Percentiles rank a stretch among this genome's conserved stretches.
phyloP scores from a whole-genome alignment of 1,284 basidiomycete species.

The Pseudomicrostroma phylloplanum region DNA sequence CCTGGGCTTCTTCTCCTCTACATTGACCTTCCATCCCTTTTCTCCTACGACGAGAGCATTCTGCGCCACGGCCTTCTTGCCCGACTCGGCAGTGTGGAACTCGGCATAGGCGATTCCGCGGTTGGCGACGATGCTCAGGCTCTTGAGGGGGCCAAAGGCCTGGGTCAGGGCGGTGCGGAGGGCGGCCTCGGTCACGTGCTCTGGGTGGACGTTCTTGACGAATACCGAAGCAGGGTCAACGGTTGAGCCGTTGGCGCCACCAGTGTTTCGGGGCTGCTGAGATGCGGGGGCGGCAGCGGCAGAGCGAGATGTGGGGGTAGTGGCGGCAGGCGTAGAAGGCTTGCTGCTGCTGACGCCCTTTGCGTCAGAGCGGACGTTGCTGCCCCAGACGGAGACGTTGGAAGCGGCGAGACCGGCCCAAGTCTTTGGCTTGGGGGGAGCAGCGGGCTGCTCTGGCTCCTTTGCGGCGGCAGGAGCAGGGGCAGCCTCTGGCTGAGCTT shows the following conservation, averaged over 20 bases:
- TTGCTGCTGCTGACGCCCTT: constrained; percentile 19
- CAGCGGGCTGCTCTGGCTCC: constrained; percentile 17
- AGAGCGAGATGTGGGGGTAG: neutral
- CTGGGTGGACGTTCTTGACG: constrained; percentile 55
- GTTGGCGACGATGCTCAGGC: constrained; percentile 75
- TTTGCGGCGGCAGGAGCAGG: constrained; percentile 43
- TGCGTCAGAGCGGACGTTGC: constrained; percentile 36
- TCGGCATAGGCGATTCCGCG: constrained; percentile 95
- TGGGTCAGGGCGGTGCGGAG: constrained; percentile 61
- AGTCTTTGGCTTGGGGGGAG: constrained; percentile 44
- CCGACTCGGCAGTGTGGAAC: constrained; percentile 70
- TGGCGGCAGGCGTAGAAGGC: constrained; percentile 47
- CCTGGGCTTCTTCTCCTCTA: constrained; percentile 85
- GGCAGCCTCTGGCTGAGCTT: constrained; percentile 12
- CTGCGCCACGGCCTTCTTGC: constrained; percentile 80
- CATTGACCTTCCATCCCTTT: constrained; percentile 60
- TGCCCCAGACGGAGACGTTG: constrained; percentile 42
- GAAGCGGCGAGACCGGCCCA: constrained; percentile 49
- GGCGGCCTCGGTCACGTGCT: constrained; percentile 59
- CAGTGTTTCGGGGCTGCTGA: neutral
- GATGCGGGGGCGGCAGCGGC: neutral
- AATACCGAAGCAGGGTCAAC: constrained; percentile 25
- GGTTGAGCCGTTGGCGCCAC: neutral
- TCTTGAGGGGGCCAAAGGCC: constrained; percentile 79
- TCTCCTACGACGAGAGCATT: constrained; percentile 73